These are phyloP conservation scores for Uncinocarpus reesii DNA, from an alignment of 2,329 filamentous ascomycete species.

Conservation along the genomic window DNA sequence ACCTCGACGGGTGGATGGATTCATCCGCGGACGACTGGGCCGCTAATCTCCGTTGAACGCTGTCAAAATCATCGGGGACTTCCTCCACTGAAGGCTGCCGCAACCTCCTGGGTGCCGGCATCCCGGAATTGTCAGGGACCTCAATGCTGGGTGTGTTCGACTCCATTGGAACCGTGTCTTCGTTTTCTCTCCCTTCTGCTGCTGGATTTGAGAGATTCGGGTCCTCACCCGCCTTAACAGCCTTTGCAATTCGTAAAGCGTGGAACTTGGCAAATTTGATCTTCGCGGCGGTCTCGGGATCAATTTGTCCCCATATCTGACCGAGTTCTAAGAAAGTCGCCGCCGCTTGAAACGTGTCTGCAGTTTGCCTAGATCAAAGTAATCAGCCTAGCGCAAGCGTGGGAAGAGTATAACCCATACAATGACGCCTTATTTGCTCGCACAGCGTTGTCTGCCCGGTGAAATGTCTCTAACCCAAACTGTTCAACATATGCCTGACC, in stretches of 20 bases:
- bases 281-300: conserved; percentile 69
- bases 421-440: conserved; percentile 72
- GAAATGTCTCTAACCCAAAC: conserved; percentile 81
- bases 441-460: conserved; percentile 71
- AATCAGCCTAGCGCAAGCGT: not conserved
- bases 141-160: conserved; percentile 52
- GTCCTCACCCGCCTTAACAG: conserved; percentile 79
- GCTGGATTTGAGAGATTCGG: conserved; percentile 80
- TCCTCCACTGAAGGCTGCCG: conserved; percentile 50
- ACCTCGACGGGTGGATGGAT: conserved; percentile 42
- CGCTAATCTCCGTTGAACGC: conserved; percentile 37
- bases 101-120: conserved; percentile 33
- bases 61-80: conserved; percentile 47
- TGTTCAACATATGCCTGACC: conserved; percentile 90
- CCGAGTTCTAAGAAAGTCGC: conserved; percentile 84
- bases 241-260: conserved; percentile 78
- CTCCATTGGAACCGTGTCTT: conserved; percentile 44
- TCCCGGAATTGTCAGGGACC: conserved; percentile 37
- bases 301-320: conserved; percentile 68
- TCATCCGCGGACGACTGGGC: conserved; percentile 41
- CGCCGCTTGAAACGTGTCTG: conserved; percentile 85
- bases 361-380: conserved; percentile 58
- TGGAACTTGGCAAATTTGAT: conserved; percentile 97
- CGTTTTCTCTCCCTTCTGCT: conserved; percentile 44
- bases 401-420: conserved; percentile 36